Base-by-base conservation (phyloP, 139 green algal species). In the Limnomonas spitsbergensis region DNA sequence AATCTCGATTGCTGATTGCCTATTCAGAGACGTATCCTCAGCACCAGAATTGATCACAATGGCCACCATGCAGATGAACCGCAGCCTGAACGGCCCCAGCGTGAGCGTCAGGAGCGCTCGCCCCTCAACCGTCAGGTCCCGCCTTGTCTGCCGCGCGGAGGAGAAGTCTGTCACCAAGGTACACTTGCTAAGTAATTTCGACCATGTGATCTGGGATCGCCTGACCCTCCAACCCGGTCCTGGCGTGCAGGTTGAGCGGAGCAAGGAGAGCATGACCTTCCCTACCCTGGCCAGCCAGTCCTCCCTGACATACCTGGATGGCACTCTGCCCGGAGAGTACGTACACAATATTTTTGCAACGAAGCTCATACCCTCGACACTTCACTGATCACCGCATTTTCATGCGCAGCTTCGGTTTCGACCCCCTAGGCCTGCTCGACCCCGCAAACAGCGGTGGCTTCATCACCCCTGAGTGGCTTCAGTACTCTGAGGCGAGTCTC, bases 261-360 rank as follows among this genome's bases (percentile, higher is more conserved):
- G 88, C 73, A 90, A 93, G 81, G 92, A 96, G 84, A 61, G 47
- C 47, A 14, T 61, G 14, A 42, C 72, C 84, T 78, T 90, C 24
- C 87, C 81, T 54, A 88, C 93, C 80, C 89, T 89, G 69, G 83
- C 91, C 77, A 87, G 79, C 75, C 82, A 91, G 53, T 87, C 93
- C 78, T 93, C 93, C 3, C 86, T 98, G 73, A 84, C 87, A 31
- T 99, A 99, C 94, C 91, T 99, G 38, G 94, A 98, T 73, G 95
- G 95, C 73, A 89, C 89, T 38, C 88, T 97, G 52, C 90, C 96
- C 39, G 96, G 90, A 66, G 88, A 94, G 78, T 92, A 82, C n/a
- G 69, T 76, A n/a, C n/a, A n/a, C n/a, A n/a, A n/a, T n/a, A n/a
- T n/a, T n/a, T n/a, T n/a, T n/a, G n/a, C n/a, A n/a, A n/a, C n/a